phyloP scores from a whole-genome alignment of 352 stramenopile species.

The Phytophthora europaea region DNA sequence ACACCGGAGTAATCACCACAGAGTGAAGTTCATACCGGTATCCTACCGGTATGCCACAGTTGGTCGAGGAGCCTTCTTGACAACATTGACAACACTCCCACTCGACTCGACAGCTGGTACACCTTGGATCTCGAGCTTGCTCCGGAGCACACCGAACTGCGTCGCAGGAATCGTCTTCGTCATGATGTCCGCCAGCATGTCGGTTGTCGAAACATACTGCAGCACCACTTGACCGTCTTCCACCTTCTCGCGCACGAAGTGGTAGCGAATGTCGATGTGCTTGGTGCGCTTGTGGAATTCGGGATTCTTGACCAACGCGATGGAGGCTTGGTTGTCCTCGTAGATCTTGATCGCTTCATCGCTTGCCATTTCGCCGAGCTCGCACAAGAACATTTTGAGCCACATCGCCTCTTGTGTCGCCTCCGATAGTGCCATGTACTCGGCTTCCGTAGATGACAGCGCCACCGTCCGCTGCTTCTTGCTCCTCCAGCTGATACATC shows the following conservation, averaged over 20 bases:
- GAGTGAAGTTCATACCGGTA: too few species aligned
- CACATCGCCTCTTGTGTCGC: constrained; percentile 25
- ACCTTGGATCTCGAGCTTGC: too few species aligned
- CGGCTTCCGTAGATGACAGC: not conserved
- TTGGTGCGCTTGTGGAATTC: constrained; percentile 5
- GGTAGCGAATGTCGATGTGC: constrained; percentile 1
- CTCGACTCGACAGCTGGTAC: too few species aligned
- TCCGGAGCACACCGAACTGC: too few species aligned
- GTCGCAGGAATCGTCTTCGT: too few species aligned
- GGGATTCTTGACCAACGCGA: constrained; percentile 27
- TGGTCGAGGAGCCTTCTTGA: too few species aligned
- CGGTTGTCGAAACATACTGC: too few species aligned
- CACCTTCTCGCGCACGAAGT: not conserved
- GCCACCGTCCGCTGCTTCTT: not conserved
- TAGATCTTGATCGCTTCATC: constrained; percentile 28
- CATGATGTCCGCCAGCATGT: too few species aligned
- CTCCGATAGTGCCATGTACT: constrained; percentile 10
- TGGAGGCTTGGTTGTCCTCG: constrained; percentile 33
- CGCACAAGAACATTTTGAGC: constrained; percentile 29
- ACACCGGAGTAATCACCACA: too few species aligned
- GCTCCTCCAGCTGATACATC: constrained; percentile 1
- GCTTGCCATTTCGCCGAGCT: constrained; percentile 21
- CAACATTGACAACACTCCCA: too few species aligned
- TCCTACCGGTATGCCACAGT: too few species aligned
- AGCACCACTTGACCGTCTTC: not conserved